A percentile compares a stretch with the other conserved stretches of the same genome.
phyloP scores from a whole-genome alignment of 2,329 filamentous ascomycete species.

The Fusarium napiforme region DNA sequence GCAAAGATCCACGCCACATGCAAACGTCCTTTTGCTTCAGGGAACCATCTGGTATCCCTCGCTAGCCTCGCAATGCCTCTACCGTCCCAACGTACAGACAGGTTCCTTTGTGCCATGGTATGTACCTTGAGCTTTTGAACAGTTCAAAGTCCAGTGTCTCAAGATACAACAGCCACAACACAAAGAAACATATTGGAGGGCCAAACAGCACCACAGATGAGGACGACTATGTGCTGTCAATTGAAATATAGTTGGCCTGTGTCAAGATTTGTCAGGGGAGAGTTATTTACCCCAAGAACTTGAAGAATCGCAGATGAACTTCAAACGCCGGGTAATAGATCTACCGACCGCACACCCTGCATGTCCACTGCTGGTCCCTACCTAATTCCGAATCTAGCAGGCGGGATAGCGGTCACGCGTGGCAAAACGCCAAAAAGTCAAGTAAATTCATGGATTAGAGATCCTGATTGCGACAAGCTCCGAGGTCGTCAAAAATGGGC shows the following conservation, averaged over 20 bases:
- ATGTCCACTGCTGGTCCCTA: neutral
- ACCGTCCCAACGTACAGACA: neutral
- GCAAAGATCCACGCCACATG: neutral
- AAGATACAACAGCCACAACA: neutral
- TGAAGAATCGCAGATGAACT: neutral
- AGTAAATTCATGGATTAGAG: slow-evolving; percentile 35
- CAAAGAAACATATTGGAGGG: neutral
- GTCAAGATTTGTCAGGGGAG: neutral
- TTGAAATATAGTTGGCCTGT: neutral
- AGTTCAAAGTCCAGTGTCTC: neutral
- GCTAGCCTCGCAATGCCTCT: neutral
- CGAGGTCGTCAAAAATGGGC: slow-evolving; percentile 52
- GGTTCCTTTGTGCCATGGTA: neutral
- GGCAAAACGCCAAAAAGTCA: slow-evolving; percentile 54
- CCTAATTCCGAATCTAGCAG: slow-evolving; percentile 33
- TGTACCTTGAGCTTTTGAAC: neutral
- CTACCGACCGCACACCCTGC: slow-evolving; percentile 22
- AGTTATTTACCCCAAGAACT: no score
- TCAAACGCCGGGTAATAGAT: slow-evolving; percentile 20
- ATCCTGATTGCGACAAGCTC: slow-evolving; percentile 34
- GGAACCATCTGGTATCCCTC: neutral
- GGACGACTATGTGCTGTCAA: neutral
- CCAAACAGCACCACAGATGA: neutral
- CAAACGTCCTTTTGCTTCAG: neutral
- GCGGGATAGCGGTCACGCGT: slow-evolving; percentile 45